Conservation (phyloP, 108 stramenopile species). For the Nitzschia inconspicua region DNA sequence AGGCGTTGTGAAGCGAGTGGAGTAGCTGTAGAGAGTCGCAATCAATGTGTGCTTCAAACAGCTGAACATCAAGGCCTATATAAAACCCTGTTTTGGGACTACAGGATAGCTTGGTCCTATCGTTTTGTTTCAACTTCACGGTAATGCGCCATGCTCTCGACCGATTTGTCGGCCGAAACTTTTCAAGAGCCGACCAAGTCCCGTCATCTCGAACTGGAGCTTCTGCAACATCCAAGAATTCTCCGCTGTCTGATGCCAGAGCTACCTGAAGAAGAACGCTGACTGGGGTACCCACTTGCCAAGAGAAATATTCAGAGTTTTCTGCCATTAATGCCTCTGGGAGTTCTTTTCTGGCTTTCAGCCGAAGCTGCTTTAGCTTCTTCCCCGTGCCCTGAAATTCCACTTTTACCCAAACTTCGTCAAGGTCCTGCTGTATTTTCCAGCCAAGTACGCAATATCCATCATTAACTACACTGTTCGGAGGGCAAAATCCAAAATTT, state of each 20-base stretch:
- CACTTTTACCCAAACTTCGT: slow-evolving; percentile 41
- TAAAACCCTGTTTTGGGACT: neutral
- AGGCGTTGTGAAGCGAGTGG: slow-evolving; percentile 56
- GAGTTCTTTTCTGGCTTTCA: slow-evolving; percentile 12
- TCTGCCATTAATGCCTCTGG: too few species aligned
- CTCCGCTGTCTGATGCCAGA: slow-evolving; percentile 40
- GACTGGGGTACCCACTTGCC: slow-evolving; percentile 13
- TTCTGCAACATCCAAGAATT: slow-evolving; percentile 47
- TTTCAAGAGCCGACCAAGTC: slow-evolving; percentile 24
- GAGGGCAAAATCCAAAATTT: slow-evolving; percentile 31
- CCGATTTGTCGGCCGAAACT: slow-evolving; percentile 43
- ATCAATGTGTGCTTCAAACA: slow-evolving; percentile 54
- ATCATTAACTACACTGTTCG: slow-evolving; percentile 14
- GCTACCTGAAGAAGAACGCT: slow-evolving; percentile 54
- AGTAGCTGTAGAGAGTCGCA: slow-evolving; percentile 52
- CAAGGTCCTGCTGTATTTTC: slow-evolving; percentile 19
- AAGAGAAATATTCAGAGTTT: neutral
- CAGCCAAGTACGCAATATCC: slow-evolving; percentile 35
- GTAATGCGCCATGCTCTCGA: slow-evolving; percentile 56
- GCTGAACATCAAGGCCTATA: slow-evolving; percentile 42
- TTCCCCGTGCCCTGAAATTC: slow-evolving; percentile 41
- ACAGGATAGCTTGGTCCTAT: neutral
- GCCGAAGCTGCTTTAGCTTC: slow-evolving; percentile 30
- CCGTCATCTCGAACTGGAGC: neutral
- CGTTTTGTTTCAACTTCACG: slow-evolving; percentile 1